Conservation (phyloP, 768 basidiomycete genomes). For the Artomyces pyxidatus region DNA sequence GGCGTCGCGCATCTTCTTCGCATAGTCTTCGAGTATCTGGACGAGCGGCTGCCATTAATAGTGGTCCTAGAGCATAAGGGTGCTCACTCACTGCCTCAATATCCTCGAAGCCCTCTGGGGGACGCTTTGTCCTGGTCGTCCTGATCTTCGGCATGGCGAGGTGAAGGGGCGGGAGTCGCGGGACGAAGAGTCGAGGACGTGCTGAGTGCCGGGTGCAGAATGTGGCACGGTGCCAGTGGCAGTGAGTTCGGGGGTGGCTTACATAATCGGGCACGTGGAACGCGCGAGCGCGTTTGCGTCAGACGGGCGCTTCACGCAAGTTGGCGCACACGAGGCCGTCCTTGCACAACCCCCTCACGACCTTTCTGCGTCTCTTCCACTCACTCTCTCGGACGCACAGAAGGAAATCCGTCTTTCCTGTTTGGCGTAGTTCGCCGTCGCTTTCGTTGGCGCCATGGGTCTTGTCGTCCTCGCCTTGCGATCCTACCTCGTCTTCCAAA, state of each 20-base stretch:
- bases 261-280: neutral
- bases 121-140: slow-evolving; percentile 86
- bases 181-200: neutral
- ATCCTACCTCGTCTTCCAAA: slow-evolving; percentile 62
- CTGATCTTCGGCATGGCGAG: slow-evolving; percentile 83
- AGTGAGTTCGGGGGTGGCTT: neutral
- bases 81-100: slow-evolving; percentile 59
- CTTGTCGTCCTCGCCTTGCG: slow-evolving; percentile 62
- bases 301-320: neutral
- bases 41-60: too few relatives aligned
- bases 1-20: slow-evolving; percentile 98
- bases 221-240: neutral
- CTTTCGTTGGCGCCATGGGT: slow-evolving; percentile 39
- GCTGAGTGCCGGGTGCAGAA: neutral
- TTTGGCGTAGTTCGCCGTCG: slow-evolving; percentile 7
- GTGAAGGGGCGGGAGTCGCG: neutral
- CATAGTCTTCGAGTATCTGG: slow-evolving; percentile 95
- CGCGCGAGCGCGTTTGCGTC: neutral
- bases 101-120: slow-evolving; percentile 94
- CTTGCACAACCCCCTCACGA: neutral
- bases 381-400: neutral
- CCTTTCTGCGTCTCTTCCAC: neutral
- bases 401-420: neutral
- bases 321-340: neutral
- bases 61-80: too few relatives aligned